Percentiles rank a stretch among this genome's conserved stretches.
phyloP scores from a whole-genome alignment of 23 red algal genomes.

The Porphyridium purpureum region DNA sequence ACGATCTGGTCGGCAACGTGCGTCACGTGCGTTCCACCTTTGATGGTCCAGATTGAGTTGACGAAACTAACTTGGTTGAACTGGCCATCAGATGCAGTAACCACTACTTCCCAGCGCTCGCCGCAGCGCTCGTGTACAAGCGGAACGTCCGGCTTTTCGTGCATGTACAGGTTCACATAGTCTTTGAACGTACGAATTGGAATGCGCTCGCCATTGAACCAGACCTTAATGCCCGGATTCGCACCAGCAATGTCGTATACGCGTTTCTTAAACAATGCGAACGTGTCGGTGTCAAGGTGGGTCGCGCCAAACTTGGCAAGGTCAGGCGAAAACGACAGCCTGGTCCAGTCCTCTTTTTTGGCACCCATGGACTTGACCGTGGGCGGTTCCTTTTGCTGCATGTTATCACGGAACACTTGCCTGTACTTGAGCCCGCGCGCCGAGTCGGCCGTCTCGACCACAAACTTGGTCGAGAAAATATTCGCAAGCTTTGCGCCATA shows the following conservation, averaged over 20 bases:
- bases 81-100: conserved; percentile 78
- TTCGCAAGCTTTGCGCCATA: conserved; percentile 98
- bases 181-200: conserved; percentile 71
- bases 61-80: conserved; percentile 91
- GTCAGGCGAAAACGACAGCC: conserved; percentile 81
- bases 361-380: conserved; percentile 14
- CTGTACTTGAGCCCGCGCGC: conserved; percentile 37
- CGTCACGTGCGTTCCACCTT: conserved; percentile 89
- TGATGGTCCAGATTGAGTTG: conserved; percentile 97
- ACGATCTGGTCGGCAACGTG: conserved; percentile 86
- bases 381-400: conserved; percentile 43
- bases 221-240: conserved; percentile 54
- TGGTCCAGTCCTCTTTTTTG: conserved; percentile 60
- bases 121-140: conserved; percentile 38
- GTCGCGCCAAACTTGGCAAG: conserved; percentile 73
- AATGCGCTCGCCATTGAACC: conserved; percentile 50
- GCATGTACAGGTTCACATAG: conserved; percentile 72
- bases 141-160: conserved; percentile 13
- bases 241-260: conserved; percentile 89
- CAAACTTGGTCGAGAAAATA: conserved; percentile 85
- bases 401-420: conserved; percentile 85
- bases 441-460: conserved; percentile 78
- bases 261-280: conserved; percentile 72
- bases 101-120: conserved; percentile 82
- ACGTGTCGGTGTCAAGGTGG: conserved; percentile 65